These are phyloP conservation scores for Trichoderma asperellum DNA, from an alignment of 2,329 filamentous ascomycete species.

Conservation along the genomic window DNA sequence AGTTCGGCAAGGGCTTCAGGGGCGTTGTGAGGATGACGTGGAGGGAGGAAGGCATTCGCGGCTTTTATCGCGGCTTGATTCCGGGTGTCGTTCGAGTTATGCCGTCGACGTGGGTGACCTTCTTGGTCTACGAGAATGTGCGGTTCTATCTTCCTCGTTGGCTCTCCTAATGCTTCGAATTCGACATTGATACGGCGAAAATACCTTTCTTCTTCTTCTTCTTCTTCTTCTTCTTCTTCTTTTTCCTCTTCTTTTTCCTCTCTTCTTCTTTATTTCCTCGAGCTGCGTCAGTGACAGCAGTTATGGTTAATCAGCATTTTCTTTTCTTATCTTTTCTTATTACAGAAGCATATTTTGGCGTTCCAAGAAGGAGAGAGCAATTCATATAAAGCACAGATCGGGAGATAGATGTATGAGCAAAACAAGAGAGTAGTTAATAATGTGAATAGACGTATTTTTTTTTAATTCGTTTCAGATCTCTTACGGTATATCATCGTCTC, in stretches of 20 bases:
- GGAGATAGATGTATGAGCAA: not conserved
- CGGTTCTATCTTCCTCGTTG: conserved; percentile 67
- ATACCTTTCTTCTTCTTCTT: not conserved
- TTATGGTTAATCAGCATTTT: conserved; percentile 13
- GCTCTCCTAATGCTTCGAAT: conserved; percentile 33
- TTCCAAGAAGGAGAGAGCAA: not conserved
- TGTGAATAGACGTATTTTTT: not conserved
- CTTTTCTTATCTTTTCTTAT: not conserved
- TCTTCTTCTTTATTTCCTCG: not conserved
- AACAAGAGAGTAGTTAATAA: not conserved
- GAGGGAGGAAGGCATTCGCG: conserved; percentile 74
- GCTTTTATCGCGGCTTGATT: conserved; percentile 90
- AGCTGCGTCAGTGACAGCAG: not conserved
- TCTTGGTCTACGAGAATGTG: conserved; percentile 94
- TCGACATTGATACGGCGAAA: not conserved
- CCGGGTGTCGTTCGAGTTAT: conserved; percentile 90
- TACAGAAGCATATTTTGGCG: conserved; percentile 8
- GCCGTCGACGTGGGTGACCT: conserved; percentile 94
- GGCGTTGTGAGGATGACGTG: conserved; percentile 78
- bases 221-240: not conserved
- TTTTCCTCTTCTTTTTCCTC: not conserved
- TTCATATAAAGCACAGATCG: conserved; percentile 5
- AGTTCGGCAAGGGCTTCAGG: conserved; percentile 69
- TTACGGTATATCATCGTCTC: not conserved
- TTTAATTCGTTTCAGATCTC: not conserved